Percentiles rank a stretch among this genome's conserved stretches.
Conservation (phyloP, 2,329 filamentous ascomycete species). For the Exophiala mesophila region DNA sequence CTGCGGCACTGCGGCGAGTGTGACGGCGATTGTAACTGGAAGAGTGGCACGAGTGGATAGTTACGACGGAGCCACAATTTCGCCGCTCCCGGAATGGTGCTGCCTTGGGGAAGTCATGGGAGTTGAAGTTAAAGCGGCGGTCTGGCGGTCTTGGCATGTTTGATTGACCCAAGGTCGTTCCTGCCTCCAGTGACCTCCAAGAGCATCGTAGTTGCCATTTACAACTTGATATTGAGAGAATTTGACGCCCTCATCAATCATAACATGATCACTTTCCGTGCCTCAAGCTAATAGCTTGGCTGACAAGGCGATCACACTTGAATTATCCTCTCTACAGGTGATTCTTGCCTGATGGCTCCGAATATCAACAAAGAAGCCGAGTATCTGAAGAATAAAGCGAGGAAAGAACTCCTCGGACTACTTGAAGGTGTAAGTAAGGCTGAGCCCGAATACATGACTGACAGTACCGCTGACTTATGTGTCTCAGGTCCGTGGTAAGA, state of each 20-base stretch:
- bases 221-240: too few species aligned
- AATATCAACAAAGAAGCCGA: slow-evolving; percentile 42
- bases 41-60: background rate
- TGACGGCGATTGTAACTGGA: too few species aligned
- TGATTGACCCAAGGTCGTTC: too few species aligned
- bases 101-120: too few species aligned
- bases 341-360: slow-evolving; percentile 36
- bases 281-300: too few species aligned
- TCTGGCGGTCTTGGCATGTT: slow-evolving; percentile 3
- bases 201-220: too few species aligned
- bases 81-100: background rate
- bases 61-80: background rate
- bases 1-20: too few species aligned
- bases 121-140: background rate
- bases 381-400: slow-evolving; percentile 53
- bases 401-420: slow-evolving; percentile 82
- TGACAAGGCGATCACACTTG: too few species aligned
- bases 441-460: background rate
- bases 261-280: too few species aligned
- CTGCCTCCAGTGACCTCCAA: too few species aligned
- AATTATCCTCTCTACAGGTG: too few species aligned
- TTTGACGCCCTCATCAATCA: too few species aligned
- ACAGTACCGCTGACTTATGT: slow-evolving; percentile 30
- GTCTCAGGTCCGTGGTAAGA: slow-evolving; percentile 88
- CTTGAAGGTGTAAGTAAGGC: slow-evolving; percentile 80